Evolutionary conservation across 345 rosid species (phyloP).

Genomic region (Carallia brachiata): DNA sequence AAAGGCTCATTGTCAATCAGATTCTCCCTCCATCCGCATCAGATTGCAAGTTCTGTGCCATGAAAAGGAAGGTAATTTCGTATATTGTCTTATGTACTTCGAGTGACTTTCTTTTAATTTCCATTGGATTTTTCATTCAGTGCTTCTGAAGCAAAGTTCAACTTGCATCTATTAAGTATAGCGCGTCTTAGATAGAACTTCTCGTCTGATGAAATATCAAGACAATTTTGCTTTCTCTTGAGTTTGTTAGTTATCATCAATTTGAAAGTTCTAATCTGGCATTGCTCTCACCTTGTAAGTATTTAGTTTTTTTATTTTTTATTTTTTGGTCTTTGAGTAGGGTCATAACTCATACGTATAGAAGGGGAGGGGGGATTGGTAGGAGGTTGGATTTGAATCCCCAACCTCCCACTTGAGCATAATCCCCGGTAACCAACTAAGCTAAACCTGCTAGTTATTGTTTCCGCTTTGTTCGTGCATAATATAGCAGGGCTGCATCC

Average conservation of each 20-base stretch:
- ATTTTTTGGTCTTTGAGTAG: no score
- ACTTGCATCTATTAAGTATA: no score
- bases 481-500: not conserved
- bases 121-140: no score
- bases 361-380: no score
- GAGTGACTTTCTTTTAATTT: not conserved
- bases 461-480: not conserved
- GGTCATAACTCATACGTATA: no score
- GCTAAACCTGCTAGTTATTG: not conserved
- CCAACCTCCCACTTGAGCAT: no score
- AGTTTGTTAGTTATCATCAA: not conserved
- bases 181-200: no score
- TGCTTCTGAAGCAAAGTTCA: no score
- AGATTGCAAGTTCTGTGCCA: conserved; percentile 68
- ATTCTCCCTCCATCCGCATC: conserved; percentile 55
- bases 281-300: not conserved
- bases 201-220: not conserved
- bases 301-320: not conserved
- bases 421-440: no score
- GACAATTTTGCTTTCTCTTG: not conserved
- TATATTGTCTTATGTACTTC: not conserved
- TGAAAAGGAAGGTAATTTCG: conserved; percentile 57
- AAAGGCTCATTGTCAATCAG: conserved; percentile 65
- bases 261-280: not conserved
- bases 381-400: no score